Evolutionary conservation across 768 basidiomycete species (phyloP).

Genomic region (Exsudoporus frostii): DNA sequence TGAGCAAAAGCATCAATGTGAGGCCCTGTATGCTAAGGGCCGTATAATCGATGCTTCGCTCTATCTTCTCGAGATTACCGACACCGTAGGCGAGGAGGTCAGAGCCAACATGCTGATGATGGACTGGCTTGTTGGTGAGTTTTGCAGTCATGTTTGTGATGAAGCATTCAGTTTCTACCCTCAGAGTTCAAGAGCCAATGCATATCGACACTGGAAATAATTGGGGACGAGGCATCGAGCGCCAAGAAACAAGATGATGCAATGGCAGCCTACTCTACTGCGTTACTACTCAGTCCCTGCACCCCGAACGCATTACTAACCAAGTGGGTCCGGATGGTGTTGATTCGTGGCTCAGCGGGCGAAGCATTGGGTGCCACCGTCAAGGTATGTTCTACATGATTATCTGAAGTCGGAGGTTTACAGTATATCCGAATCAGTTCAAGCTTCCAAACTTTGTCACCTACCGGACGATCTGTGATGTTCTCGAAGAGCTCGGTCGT

Average conservation of each 20-base stretch:
- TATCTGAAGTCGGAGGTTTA: not conserved
- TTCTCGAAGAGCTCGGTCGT: not conserved
- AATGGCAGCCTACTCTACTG: not conserved
- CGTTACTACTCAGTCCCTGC: not conserved
- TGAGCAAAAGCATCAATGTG: not conserved
- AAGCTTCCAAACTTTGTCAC: not conserved
- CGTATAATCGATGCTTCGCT: not conserved
- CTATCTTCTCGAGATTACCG: accelerated
- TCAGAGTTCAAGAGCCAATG: conserved; percentile 1
- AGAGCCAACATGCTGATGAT: not conserved
- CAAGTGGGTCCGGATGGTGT: not conserved
- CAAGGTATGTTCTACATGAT: not conserved
- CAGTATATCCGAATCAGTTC: not conserved
- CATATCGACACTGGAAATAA: not conserved
- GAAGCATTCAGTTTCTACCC: not conserved
- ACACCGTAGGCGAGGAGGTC: too few species aligned
- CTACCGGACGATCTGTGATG: not conserved
- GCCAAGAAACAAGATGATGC: not conserved
- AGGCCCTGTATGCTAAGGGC: not conserved
- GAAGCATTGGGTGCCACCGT: not conserved
- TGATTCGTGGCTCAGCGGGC: not conserved
- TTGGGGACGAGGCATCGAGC: not conserved
- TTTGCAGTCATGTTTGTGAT: accelerated
- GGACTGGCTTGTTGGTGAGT: conserved; percentile 1
- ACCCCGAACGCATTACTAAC: not conserved